Base-by-base conservation (phyloP, 768 basidiomycete genomes). In the Tylopilus sp. region DNA sequence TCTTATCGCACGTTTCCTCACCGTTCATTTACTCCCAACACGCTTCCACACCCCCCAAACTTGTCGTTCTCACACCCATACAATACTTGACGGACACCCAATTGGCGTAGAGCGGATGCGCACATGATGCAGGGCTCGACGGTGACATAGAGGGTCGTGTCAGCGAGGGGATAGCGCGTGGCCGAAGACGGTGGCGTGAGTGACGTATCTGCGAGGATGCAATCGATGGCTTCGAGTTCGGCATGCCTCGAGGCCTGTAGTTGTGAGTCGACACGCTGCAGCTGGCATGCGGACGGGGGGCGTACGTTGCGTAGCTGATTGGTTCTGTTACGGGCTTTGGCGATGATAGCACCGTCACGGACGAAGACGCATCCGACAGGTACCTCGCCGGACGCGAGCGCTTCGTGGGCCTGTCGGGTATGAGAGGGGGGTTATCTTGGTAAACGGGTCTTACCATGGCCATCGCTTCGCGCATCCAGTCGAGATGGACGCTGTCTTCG, bases 61-160 rank as follows among this genome's bases (percentile, higher is more conserved):
- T 94, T 79, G 56, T 97, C 95, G 67, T 99, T 99, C 20, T 80
- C 88, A 67, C 93, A 95, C 2, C 97, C 97, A 66, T 91, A 98
- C 53, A 83, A 88, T 6, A 98, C 95, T 57, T 86, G 78, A 51
- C 83, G 84, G 60, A 99, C 91, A 15, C 95, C 95, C 55, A 95
- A 71, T 71, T 98, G 97, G 48, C 95, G 81, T 30, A 99, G 78
- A 11, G 95, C 97, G 21, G 91, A 93, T 12, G 94, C 92, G 58
- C 97, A 99, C 97, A 98, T 98, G 67, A 98, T 93, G 70, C 97
- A 99, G 0, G 95, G 97, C 70, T 99, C 95, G 47, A 99, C 97
- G 5, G 97, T 99, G 46, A 98, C 97, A 67, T 98, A 99, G 25
- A 98, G 81, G 3, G 83, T 89, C 20, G 91, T 95, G 10, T 81